Percentiles rank a stretch among this genome's conserved stretches.
Conservation (phyloP, 208 protist species). For the Trypanosoma boissoni region DNA sequence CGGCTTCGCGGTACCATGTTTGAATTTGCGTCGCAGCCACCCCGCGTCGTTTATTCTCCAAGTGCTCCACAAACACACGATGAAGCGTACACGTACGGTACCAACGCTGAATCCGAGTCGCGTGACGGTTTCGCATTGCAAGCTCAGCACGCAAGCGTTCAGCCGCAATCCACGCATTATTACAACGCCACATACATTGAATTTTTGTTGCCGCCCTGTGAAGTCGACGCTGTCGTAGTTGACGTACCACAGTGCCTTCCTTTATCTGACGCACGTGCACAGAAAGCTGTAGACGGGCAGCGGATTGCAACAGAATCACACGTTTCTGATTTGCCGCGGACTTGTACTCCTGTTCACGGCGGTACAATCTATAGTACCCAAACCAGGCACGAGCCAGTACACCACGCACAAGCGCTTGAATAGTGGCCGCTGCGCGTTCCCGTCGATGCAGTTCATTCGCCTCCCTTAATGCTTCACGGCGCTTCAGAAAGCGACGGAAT, state of each 20-base stretch:
- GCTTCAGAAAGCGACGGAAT: conserved; percentile 51
- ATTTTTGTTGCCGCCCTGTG: conserved; percentile 48
- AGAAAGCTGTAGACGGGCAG: conserved; percentile 37
- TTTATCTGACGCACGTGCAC: conserved; percentile 15
- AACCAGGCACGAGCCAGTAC: conserved; percentile 84
- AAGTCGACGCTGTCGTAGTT: conserved; percentile 30
- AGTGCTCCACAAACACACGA: conserved; percentile 41
- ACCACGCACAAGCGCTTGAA: conserved; percentile 79
- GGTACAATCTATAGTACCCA: conserved; percentile 74
- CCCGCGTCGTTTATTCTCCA: conserved; percentile 37
- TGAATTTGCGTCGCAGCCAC: conserved; percentile 55
- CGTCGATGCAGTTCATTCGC: conserved; percentile 38
- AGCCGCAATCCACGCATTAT: conserved; percentile 49
- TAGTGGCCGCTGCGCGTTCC: conserved; percentile 50
- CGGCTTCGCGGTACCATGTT: conserved; percentile 45
- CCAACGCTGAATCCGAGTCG: conserved; percentile 57
- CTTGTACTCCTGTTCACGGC: conserved; percentile 64
- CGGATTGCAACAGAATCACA: conserved; percentile 63
- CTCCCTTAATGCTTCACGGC: conserved; percentile 35
- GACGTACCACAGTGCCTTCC: conserved; percentile 22
- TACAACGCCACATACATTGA: conserved; percentile 73
- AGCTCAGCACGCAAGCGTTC: conserved; percentile 67
- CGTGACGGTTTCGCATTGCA: conserved; percentile 38
- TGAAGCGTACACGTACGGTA: conserved; percentile 56
- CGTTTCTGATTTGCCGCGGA: conserved; percentile 58